phyloP scores from a whole-genome alignment of 768 basidiomycete species.

The Russula compacta region DNA sequence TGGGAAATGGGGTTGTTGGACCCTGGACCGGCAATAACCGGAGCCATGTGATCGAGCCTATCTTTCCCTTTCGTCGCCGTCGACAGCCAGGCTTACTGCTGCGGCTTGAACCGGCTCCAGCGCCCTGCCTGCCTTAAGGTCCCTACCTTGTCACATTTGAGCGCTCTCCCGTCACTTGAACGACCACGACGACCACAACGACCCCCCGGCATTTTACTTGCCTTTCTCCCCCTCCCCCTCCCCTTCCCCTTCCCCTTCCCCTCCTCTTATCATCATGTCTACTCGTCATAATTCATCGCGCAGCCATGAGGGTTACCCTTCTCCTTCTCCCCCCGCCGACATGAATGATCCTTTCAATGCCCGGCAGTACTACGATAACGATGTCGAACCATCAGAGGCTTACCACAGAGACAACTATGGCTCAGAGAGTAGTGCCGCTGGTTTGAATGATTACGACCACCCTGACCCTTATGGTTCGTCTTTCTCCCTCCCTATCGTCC shows the following conservation, averaged over 20 bases:
- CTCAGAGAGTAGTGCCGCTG: slow-evolving; percentile 62
- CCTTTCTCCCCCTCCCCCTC: no score
- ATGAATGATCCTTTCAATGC: slow-evolving; percentile 56
- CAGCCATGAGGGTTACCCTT: slow-evolving; percentile 53
- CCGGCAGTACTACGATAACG: slow-evolving; percentile 57
- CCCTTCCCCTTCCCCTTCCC: neutral
- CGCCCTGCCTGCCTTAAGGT: no score
- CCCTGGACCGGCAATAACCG: no score
- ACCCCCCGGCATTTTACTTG: no score
- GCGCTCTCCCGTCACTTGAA: no score
- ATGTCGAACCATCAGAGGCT: slow-evolving; percentile 60
- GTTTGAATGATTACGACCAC: slow-evolving; percentile 50
- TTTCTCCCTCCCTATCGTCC: neutral
- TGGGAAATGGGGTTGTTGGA: no score
- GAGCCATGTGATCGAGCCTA: no score
- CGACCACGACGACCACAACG: no score
- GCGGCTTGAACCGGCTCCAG: no score
- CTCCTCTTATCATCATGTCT: slow-evolving; percentile 29
- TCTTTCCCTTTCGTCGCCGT: no score
- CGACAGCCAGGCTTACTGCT: no score
- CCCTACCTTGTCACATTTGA: no score
- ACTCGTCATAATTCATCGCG: slow-evolving; percentile 45
- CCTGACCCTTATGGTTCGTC: slow-evolving; percentile 41
- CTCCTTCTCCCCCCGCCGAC: slow-evolving; percentile 51
- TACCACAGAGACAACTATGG: slow-evolving; percentile 57